These are phyloP conservation scores for Chiua virens DNA, from an alignment of 768 basidiomycete genomes.

Conservation along the genomic window DNA sequence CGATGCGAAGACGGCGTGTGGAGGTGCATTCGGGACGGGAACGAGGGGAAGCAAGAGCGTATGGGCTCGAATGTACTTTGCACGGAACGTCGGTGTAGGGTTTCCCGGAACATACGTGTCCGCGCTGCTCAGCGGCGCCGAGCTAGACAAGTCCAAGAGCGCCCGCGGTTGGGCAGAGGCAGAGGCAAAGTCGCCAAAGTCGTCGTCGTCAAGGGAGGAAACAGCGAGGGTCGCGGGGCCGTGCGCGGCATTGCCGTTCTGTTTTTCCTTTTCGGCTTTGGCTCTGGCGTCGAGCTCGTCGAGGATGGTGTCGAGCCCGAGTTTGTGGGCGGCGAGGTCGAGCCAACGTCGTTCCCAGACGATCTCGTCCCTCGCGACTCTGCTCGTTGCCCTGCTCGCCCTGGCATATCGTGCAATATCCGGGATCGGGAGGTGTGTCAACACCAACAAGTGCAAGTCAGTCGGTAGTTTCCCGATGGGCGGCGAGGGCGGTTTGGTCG, in stretches of 20 bases:
- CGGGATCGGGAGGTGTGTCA: slow-evolving; percentile 72
- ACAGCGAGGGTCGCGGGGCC: slow-evolving; percentile 63
- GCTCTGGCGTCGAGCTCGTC: slow-evolving; percentile 55
- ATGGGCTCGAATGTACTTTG: slow-evolving; percentile 68
- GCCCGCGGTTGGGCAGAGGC: slow-evolving; percentile 40
- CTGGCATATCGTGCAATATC: slow-evolving; percentile 79
- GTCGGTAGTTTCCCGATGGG: slow-evolving; percentile 79
- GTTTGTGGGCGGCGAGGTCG: slow-evolving; percentile 51
- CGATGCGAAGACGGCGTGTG: slow-evolving; percentile 64
- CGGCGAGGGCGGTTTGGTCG: slow-evolving; percentile 28
- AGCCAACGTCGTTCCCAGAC: slow-evolving; percentile 79
- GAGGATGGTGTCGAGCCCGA: slow-evolving; percentile 47
- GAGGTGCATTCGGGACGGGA: slow-evolving; percentile 54
- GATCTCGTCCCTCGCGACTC: slow-evolving; percentile 65
- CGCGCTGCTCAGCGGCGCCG: slow-evolving; percentile 8
- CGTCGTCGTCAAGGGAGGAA: slow-evolving; percentile 58
- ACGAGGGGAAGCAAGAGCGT: slow-evolving; percentile 60
- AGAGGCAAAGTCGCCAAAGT: slow-evolving; percentile 84
- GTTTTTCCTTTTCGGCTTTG: slow-evolving; percentile 35
- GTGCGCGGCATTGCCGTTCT: slow-evolving; percentile 32
- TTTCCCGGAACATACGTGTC: slow-evolving; percentile 20
- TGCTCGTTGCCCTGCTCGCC: slow-evolving; percentile 60
- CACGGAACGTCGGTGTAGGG: slow-evolving; percentile 40
- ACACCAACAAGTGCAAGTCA: slow-evolving; percentile 71
- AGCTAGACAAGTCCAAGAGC: slow-evolving; percentile 21